These are phyloP conservation scores for Paspalum notatum DNA, from an alignment of 176 grass and related monocot genomes.

Conservation along the genomic window DNA sequence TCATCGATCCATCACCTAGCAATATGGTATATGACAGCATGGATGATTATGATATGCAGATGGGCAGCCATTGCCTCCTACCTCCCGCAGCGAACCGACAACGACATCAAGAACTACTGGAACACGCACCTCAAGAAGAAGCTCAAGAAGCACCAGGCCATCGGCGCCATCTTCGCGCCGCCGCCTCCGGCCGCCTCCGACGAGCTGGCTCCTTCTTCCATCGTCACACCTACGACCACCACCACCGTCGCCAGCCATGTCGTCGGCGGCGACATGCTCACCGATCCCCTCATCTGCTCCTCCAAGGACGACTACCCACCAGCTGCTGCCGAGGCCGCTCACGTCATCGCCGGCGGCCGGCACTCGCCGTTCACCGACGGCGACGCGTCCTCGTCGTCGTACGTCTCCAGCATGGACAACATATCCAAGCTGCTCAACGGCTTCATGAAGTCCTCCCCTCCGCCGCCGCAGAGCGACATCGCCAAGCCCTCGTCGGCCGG, in stretches of 20 bases:
- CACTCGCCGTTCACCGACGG: slow-evolving; percentile 22
- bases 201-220: not conserved
- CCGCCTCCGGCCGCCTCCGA: slow-evolving; percentile 10
- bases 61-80: slow-evolving; percentile 89
- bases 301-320: not conserved
- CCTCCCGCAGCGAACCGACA: slow-evolving; percentile 85
- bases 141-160: slow-evolving; percentile 64
- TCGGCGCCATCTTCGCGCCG: slow-evolving; percentile 45
- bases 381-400: slow-evolving; percentile 35
- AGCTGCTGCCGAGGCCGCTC: slow-evolving; percentile 6
- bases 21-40: not conserved
- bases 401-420: slow-evolving; percentile 85
- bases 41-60: slow-evolving; percentile 28
- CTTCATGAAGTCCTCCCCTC: slow-evolving; percentile 61
- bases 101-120: slow-evolving; percentile 99
- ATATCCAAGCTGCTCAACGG: slow-evolving; percentile 70
- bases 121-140: slow-evolving; percentile 96
- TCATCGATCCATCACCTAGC: no score
- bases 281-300: no score
- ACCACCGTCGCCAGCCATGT: not conserved
- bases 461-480: not conserved
- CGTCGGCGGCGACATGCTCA: no score
- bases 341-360: slow-evolving; percentile 22
- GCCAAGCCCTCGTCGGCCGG: slow-evolving; percentile 22
- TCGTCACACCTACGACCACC: not conserved